Base-by-base conservation (phyloP, 208 protist species). In the Endotrypanum monterogeii region DNA sequence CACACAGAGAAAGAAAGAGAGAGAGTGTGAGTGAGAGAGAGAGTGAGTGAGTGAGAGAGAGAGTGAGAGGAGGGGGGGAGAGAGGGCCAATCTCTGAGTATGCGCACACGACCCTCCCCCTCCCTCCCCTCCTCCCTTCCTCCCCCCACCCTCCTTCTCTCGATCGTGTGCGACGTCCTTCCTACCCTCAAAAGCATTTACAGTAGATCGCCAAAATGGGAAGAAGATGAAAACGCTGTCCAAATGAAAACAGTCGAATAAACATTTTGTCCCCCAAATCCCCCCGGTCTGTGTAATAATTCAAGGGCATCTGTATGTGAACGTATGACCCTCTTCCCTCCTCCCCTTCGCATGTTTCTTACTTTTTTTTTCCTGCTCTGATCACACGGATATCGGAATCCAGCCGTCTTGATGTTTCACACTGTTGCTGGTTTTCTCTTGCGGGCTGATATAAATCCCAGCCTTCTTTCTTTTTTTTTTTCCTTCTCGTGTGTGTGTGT, bases 381-480 rank as follows among this genome's bases (percentile, higher is more conserved):
- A 46, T 9, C 41, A 46, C 12, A 46, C 12, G 14, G 25, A 30
- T 20, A 57, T 30, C n/a, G 52, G 52, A 3, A 57, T 14, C 56
- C 37, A 18, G 3, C 20, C 35, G 1, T 35, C 32, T 44, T 16
- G 1, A 14, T 18, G 12, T 16, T 16, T 51, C 46, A 14, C 63
- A 30, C 35, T 39, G 16, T 4, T 56, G 20, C 32, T 32, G 35
- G 44, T 23, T n/a, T 1, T 55, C n/a, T 70, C 3, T n/a, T 70
- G 48, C 56, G 18, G 16, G n/a, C 20, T 20, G 20, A 28, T 20
- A 46, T 52, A 52, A 3, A 52, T 52, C 32, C 37, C 32, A 1
- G n/a, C 23, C 52, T 9, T 55, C 18, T 55, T 2, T 72, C n/a
- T 73, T 51, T 65, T 65, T 41, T 14, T 20, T 65, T 41, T 65